These are phyloP conservation scores for Leersia perrieri DNA, from an alignment of 176 grass and related monocot species.

Conservation along the genomic window DNA sequence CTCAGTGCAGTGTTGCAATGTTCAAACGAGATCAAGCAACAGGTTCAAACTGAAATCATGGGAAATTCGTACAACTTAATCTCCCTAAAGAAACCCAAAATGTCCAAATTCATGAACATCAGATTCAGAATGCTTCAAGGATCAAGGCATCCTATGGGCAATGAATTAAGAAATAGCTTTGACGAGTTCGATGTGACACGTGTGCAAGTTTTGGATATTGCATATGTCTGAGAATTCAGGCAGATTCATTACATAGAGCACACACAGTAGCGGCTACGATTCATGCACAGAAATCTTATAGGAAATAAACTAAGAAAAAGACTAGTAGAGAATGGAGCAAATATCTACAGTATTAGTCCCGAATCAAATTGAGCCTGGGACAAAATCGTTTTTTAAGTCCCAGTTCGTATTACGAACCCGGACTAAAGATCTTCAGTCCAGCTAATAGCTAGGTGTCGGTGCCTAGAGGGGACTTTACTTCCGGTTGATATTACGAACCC, in stretches of 20 bases:
- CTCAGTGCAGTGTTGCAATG: not conserved
- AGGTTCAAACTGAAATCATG: not conserved
- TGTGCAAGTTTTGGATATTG: not conserved
- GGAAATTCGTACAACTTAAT: not conserved
- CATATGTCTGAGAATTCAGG: not conserved
- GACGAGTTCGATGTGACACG: not conserved
- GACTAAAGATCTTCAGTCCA: too few species aligned
- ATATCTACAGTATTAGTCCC: too few species aligned
- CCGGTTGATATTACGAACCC: too few species aligned
- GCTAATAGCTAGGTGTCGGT: too few species aligned
- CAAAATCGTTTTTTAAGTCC: too few species aligned
- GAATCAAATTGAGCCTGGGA: too few species aligned
- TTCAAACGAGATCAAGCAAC: not conserved
- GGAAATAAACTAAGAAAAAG: too few species aligned
- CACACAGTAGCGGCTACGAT: not conserved
- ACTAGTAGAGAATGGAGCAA: too few species aligned
- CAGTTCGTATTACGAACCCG: too few species aligned
- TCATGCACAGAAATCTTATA: too few species aligned
- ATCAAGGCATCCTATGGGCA: not conserved
- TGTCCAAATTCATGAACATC: not conserved
- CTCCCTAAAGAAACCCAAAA: not conserved
- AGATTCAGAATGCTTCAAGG: not conserved
- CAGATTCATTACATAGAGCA: not conserved
- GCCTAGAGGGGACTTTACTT: too few species aligned
- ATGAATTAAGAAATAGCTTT: not conserved